phyloP scores from a whole-genome alignment of 257 asterid species.

The Solanum paucissectum region DNA sequence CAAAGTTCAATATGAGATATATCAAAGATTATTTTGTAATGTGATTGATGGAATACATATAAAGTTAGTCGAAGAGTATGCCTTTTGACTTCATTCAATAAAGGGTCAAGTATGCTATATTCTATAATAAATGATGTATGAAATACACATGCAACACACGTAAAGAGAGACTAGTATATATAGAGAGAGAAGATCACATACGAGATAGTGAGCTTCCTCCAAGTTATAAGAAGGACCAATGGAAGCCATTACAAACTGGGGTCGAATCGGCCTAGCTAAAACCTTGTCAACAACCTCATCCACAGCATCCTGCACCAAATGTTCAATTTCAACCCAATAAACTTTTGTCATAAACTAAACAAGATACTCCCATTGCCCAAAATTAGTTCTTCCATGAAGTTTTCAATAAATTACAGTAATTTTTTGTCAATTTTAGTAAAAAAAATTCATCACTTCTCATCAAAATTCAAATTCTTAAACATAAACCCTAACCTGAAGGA shows the following conservation, averaged over 20 bases:
- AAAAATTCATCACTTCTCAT: neutral
- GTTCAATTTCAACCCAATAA: neutral
- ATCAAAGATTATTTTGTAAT: too few species aligned
- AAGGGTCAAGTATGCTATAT: neutral
- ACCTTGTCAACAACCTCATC: constrained; percentile 67
- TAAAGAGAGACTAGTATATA: neutral
- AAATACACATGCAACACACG: neutral
- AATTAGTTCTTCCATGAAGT: neutral
- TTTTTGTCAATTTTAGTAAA: neutral
- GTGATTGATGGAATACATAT: too few species aligned
- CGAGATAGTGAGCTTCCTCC: constrained; percentile 36
- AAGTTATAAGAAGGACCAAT: constrained; percentile 37
- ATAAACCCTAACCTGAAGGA: neutral
- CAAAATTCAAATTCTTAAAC: neutral
- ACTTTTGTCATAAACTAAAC: neutral
- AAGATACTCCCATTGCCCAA: neutral
- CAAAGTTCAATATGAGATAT: neutral
- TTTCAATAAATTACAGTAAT: neutral
- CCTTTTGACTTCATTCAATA: neutral
- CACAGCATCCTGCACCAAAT: constrained; percentile 49
- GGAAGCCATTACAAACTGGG: constrained; percentile 69
- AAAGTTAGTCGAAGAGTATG: neutral
- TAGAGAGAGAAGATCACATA: constrained; percentile 8
- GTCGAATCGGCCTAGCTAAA: constrained; percentile 56
- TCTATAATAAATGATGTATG: too few species aligned